A percentile compares a stretch with the other conserved stretches of the same genome.
Evolutionary conservation across 495 filamentous ascomycete genomes (phyloP).

Genomic region (Aspergillus steynii): DNA sequence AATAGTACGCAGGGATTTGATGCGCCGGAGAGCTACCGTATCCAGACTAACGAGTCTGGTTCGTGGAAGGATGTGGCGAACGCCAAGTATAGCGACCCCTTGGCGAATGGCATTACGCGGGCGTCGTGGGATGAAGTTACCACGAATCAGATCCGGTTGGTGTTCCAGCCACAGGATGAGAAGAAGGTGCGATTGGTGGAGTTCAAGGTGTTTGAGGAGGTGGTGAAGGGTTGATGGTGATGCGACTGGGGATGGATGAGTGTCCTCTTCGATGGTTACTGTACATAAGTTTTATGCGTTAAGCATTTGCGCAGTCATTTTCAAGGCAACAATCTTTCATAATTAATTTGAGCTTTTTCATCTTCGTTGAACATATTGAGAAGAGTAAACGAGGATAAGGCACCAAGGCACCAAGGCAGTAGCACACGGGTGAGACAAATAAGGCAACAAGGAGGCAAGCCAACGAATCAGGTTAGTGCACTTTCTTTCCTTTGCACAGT

Average conservation of each 20-base stretch:
- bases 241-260: too few relatives aligned
- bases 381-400: neutral
- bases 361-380: too few relatives aligned
- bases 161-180: conserved; percentile 16
- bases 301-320: too few relatives aligned
- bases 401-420: neutral
- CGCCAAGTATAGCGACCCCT: conserved; percentile 15
- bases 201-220: conserved; percentile 18
- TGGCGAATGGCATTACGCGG: conserved; percentile 19
- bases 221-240: neutral
- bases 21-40: conserved; percentile 16
- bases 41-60: conserved; percentile 12
- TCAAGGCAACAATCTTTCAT: too few relatives aligned
- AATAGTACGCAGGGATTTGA: conserved; percentile 16
- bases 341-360: too few relatives aligned
- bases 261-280: too few relatives aligned
- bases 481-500: too few relatives aligned
- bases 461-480: too few relatives aligned
- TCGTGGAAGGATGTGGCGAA: conserved; percentile 18
- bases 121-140: conserved; percentile 11
- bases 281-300: too few relatives aligned
- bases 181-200: conserved; percentile 19
- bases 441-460: too few relatives aligned
- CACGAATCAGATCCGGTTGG: conserved; percentile 9
- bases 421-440: neutral